These are phyloP conservation scores for Cotoneaster glaucophyllus DNA, from an alignment of 306 rosid genomes.

Conservation along the genomic window DNA sequence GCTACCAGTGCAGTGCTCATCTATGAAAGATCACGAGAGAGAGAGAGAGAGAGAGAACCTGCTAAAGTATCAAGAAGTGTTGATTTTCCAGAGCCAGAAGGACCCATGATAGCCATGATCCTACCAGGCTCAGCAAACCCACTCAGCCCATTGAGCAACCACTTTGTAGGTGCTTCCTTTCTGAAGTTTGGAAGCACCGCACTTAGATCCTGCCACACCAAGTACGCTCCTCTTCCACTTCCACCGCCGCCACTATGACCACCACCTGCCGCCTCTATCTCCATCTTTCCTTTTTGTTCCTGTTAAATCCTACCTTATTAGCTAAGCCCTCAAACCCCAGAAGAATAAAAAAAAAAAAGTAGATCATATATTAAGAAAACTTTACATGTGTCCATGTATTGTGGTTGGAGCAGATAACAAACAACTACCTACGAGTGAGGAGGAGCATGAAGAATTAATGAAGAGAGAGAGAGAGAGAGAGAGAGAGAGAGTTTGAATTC, in stretches of 20 bases:
- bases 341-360: neutral
- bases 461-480: conserved; percentile 32
- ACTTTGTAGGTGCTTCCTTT: conserved; percentile 58
- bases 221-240: conserved; percentile 49
- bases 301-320: neutral
- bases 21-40: neutral
- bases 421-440: conserved; percentile 47
- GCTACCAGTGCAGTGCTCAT: neutral
- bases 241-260: conserved; percentile 21
- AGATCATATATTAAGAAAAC: neutral
- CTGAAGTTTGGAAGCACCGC: conserved; percentile 64
- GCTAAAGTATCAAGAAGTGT: conserved; percentile 80
- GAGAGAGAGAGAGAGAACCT: conserved; percentile 14
- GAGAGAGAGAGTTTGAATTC: neutral
- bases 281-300: neutral
- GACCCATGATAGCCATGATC: conserved; percentile 91
- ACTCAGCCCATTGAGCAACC: conserved; percentile 67
- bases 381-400: neutral
- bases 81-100: conserved; percentile 91
- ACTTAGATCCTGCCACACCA: conserved; percentile 87
- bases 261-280: conserved; percentile 6
- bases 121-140: conserved; percentile 84
- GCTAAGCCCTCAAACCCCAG: neutral
- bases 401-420: conserved; percentile 45
- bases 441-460: conserved; percentile 26